These are phyloP conservation scores for Populus hybrid DNA, from an alignment of 441 rosid species.

Conservation along the genomic window DNA sequence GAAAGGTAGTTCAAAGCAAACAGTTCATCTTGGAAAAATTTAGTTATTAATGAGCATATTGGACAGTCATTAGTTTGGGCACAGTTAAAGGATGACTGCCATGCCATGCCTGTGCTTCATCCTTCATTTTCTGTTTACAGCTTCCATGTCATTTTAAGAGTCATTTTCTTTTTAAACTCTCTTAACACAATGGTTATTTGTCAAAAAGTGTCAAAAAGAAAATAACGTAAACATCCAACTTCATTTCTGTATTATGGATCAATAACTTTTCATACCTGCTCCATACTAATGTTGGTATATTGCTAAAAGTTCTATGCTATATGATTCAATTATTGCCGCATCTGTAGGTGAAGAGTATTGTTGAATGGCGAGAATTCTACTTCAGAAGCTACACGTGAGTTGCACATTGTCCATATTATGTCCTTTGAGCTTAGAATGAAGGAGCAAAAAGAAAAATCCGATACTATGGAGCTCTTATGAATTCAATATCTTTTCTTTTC, in stretches of 20 bases:
- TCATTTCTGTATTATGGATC: not conserved
- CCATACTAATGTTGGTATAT: not conserved
- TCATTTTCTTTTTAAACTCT: not conserved
- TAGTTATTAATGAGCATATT: not conserved
- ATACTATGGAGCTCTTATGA: not conserved
- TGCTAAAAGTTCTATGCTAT: not conserved
- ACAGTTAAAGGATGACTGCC: not conserved
- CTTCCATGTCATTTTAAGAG: not conserved
- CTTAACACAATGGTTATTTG: not conserved
- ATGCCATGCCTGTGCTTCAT: not conserved
- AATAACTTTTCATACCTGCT: not conserved
- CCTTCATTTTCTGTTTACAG: not conserved
- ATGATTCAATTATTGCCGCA: constrained; percentile 13
- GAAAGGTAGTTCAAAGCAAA: not conserved
- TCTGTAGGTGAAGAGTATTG: constrained; percentile 79
- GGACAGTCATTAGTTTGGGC: not conserved
- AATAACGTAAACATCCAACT: not conserved
- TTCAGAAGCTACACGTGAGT: constrained; percentile 73
- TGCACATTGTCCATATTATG: not conserved
- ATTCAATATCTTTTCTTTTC: no score
- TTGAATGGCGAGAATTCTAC: constrained; percentile 95
- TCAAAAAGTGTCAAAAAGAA: not conserved
- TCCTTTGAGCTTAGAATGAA: not conserved
- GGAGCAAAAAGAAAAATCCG: constrained; percentile 15
- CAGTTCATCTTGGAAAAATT: not conserved